phyloP scores from a whole-genome alignment of 2,329 filamentous ascomycete species.

The Talaromyces sp. region DNA sequence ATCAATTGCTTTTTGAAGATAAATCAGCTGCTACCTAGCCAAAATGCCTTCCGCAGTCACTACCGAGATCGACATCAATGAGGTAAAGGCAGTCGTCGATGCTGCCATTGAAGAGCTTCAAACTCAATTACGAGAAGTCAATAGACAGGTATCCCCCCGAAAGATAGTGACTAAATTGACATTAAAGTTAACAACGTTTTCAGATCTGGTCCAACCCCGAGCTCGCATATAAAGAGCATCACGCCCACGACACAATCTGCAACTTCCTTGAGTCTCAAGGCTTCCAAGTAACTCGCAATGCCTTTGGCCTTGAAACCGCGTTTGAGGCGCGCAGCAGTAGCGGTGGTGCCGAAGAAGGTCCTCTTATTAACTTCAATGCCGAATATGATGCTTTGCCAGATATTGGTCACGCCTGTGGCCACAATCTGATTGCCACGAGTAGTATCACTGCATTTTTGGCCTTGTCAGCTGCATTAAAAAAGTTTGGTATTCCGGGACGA shows the following conservation, averaged over 20 bases:
- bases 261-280: constrained; percentile 20
- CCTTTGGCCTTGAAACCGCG: constrained; percentile 19
- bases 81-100: constrained; percentile 12
- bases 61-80: neutral
- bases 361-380: constrained; percentile 22
- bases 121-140: neutral
- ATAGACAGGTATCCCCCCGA: neutral
- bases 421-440: constrained; percentile 21
- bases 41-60: constrained; percentile 5
- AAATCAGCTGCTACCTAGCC: neutral
- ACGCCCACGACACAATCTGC: constrained; percentile 22
- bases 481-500: constrained; percentile 19
- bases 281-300: constrained; percentile 18
- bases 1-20: neutral
- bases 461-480: constrained; percentile 15
- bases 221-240: constrained; percentile 21
- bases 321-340: constrained; percentile 11
- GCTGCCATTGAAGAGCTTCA: neutral
- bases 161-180: too few species aligned
- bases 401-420: constrained; percentile 25
- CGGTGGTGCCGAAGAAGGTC: constrained; percentile 10
- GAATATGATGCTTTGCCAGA: constrained; percentile 25
- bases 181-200: too few species aligned
- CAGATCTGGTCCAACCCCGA: constrained; percentile 23
- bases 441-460: constrained; percentile 20